Percentiles rank a stretch among this genome's conserved stretches.
These are phyloP conservation scores for Aspergillus pseudotamarii DNA, from an alignment of 2,329 filamentous ascomycete genomes.

Conservation along the genomic window DNA sequence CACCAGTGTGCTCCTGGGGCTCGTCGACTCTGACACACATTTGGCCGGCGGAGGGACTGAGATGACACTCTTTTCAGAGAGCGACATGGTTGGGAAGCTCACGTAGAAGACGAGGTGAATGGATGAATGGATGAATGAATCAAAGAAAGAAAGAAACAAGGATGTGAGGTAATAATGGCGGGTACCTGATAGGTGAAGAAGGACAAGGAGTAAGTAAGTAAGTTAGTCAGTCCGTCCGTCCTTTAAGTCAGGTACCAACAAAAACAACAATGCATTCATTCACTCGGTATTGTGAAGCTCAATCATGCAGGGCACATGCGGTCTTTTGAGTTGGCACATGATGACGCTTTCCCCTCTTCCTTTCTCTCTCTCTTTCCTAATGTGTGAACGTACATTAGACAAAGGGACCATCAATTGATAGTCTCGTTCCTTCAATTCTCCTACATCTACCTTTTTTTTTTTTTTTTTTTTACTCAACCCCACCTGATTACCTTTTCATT, in stretches of 20 bases:
- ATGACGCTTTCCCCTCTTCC: conserved; percentile 6
- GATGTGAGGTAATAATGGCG: not conserved
- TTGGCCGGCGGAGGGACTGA: conserved; percentile 22
- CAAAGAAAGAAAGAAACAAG: not conserved
- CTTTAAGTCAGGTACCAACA: no score
- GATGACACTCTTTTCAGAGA: conserved; percentile 16
- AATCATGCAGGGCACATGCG: conserved; percentile 7
- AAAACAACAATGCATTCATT: not conserved
- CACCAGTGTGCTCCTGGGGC: conserved; percentile 25
- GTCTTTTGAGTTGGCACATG: conserved; percentile 23
- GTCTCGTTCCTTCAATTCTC: no score
- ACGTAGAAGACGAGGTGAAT: not conserved
- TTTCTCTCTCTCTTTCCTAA: conserved; percentile 14
- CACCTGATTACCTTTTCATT: not conserved
- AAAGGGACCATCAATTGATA: conserved; percentile 10
- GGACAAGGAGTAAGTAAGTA: no score
- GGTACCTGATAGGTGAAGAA: not conserved
- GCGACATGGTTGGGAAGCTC: conserved; percentile 17
- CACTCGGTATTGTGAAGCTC: not conserved
- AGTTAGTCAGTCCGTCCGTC: no score
- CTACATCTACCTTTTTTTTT: no score
- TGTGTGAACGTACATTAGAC: conserved; percentile 21
- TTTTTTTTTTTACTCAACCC: no score
- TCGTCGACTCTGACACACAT: conserved; percentile 15
- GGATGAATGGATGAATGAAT: not conserved